phyloP scores from a whole-genome alignment of 768 basidiomycete genomes.

The Scleroderma citrinum region DNA sequence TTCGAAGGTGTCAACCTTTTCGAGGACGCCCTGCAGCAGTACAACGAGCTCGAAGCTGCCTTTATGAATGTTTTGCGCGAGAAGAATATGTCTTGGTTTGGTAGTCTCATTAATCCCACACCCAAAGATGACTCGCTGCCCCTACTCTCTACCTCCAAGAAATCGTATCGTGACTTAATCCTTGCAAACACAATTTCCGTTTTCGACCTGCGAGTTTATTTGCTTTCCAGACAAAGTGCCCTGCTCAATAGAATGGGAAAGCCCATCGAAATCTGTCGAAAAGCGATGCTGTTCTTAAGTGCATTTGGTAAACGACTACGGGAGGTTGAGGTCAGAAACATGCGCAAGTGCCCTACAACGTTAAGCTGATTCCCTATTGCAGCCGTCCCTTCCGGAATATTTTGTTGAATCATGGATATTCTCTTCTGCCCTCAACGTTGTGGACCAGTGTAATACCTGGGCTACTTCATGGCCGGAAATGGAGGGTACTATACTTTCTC shows the following conservation, averaged over 20 bases:
- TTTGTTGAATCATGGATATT: slow-evolving; percentile 95
- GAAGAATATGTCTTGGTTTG: slow-evolving; percentile 89
- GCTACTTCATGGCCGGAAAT: slow-evolving; percentile 38
- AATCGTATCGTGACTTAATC: slow-evolving; percentile 86
- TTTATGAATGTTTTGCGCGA: slow-evolving; percentile 74
- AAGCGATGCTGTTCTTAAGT: slow-evolving; percentile 68
- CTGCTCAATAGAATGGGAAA: slow-evolving; percentile 66
- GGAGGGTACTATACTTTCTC: slow-evolving; percentile 40
- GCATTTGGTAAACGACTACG: slow-evolving; percentile 71
- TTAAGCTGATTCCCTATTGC: slow-evolving; percentile 15
- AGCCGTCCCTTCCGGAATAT: slow-evolving; percentile 52
- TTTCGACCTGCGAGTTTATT: slow-evolving; percentile 89
- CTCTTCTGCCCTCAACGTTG: slow-evolving; percentile 78
- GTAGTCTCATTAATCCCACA: slow-evolving; percentile 66
- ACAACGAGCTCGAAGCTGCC: slow-evolving; percentile 84
- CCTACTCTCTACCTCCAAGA: slow-evolving; percentile 70
- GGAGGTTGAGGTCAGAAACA: slow-evolving; percentile 58
- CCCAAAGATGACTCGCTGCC: slow-evolving; percentile 75
- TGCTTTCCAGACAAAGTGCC: slow-evolving; percentile 80
- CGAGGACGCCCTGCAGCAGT: slow-evolving; percentile 85
- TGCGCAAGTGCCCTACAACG: slow-evolving; percentile 1
- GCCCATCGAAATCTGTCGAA: slow-evolving; percentile 64
- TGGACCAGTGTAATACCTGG: slow-evolving; percentile 78
- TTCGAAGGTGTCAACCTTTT: slow-evolving; percentile 86
- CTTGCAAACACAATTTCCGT: slow-evolving; percentile 86